phyloP scores from a whole-genome alignment of 1,284 basidiomycete species.

The Stygiomarasmius scandens region DNA sequence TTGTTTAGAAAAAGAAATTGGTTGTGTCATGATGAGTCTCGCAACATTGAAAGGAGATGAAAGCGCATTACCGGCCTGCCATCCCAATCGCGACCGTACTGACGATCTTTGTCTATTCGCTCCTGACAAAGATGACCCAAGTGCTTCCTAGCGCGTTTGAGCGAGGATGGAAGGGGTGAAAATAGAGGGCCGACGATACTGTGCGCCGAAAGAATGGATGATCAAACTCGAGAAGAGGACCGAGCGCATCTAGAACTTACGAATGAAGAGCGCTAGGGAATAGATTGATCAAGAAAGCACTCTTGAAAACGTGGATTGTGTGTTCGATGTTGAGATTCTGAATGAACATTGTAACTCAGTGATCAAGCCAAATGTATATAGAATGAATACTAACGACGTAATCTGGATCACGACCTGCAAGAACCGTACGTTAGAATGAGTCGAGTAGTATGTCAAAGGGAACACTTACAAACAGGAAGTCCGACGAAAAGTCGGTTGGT shows the following conservation, averaged over 20 bases:
- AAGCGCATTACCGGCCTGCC: slow-evolving; percentile 8
- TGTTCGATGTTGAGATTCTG: slow-evolving; percentile 10
- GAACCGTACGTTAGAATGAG: too few species aligned
- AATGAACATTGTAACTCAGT: too few species aligned
- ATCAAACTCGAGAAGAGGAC: too few species aligned
- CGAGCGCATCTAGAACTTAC: too few species aligned
- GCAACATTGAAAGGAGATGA: too few species aligned
- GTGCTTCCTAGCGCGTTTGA: too few species aligned
- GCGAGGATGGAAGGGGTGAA: too few species aligned
- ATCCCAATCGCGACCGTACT: slow-evolving; percentile 8
- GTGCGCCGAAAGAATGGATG: too few species aligned
- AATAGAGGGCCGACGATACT: too few species aligned
- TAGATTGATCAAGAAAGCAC: background rate
- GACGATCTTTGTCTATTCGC: slow-evolving; percentile 4
- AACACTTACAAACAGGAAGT: slow-evolving; percentile 26
- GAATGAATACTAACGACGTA: slow-evolving; percentile 2
- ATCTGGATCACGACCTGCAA: background rate
- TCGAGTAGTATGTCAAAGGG: too few species aligned
- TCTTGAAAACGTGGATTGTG: slow-evolving; percentile 3
- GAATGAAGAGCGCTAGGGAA: slow-evolving; percentile 6
- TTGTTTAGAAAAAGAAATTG: background rate
- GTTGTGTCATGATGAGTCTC: too few species aligned
- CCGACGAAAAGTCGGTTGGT: slow-evolving; percentile 35
- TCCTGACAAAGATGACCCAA: background rate
- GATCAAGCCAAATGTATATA: background rate